phyloP scores from a whole-genome alignment of 169 alveolate genomes.

The Plasmodium inui region DNA sequence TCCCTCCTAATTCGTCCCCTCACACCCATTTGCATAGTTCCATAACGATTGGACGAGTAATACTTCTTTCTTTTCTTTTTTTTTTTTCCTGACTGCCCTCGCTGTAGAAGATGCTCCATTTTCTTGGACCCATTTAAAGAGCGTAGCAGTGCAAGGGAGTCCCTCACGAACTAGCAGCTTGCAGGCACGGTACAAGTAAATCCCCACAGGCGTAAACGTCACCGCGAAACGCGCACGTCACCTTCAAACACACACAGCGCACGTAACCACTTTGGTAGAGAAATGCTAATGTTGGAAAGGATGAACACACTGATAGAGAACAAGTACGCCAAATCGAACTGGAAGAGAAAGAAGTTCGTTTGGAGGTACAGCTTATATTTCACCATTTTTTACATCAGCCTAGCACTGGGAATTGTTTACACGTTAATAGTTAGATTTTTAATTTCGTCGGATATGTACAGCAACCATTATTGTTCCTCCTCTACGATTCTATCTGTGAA shows the following conservation, averaged over 20 bases:
- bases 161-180: neutral
- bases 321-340: constrained; percentile 41
- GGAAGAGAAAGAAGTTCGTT: constrained; percentile 50
- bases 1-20: neutral
- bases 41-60: neutral
- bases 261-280: neutral
- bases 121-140: neutral
- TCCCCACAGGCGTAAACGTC: neutral
- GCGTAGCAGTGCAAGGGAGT: neutral
- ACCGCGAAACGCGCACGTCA: no score
- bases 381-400: constrained; percentile 30
- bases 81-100: neutral
- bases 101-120: neutral
- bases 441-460: constrained; percentile 18
- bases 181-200: neutral
- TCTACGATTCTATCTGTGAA: constrained; percentile 12
- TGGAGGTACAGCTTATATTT: constrained; percentile 68
- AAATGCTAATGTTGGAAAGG: constrained; percentile 50
- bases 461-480: constrained; percentile 23
- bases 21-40: neutral
- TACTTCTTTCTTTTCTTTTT: neutral
- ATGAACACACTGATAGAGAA: constrained; percentile 48
- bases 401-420: constrained; percentile 11
- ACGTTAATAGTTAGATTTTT: constrained; percentile 34
- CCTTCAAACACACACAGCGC: neutral